Base-by-base conservation (phyloP, 441 rosid species). In the Isatis lusitanica region DNA sequence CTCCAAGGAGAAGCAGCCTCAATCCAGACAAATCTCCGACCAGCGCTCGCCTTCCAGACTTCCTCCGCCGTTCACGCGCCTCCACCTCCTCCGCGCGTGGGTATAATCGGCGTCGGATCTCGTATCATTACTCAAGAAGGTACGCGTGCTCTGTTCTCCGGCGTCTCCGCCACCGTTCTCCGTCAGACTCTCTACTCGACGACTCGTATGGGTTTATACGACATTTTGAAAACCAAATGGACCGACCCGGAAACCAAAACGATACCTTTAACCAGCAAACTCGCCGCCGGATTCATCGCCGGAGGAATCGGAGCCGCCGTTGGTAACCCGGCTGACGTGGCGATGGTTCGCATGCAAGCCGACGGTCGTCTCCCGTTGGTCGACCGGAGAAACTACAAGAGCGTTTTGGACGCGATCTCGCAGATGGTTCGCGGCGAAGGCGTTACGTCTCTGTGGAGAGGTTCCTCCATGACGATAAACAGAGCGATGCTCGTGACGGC, bases 281-380 rank as follows among this genome's bases (percentile, higher is more conserved):
- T 88, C 61, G 43, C 82, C 0, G 94, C 94, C 38, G 97, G 97
- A 0, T 64, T 85, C 2, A 70, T 89, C 39, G 89, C 97, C 77
- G 97, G 97, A 31, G 97, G 84, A 1, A 52, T 93, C 11, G 95
- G 98, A 1, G 95, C 97, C 0, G 82, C 90, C 4, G 93, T 90
- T 0, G 97, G 97, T 0, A 93, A 89, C 39, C 98, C 95, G 0
- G 97, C 97, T 2, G 97, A 93, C 40, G 93, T 93, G 33, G 93
- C 97, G 0, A 90, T 93, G 98, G 95, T 93, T 11, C 73, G 97
- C 39, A 93, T 93, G 98, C 93, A 93, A 71, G 93, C 95, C 4
- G 97, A 93, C 58, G 97, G 93, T 0, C 81, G 95, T 18, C 85
- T 93, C 9, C 97, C 97, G 0, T 11, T 36, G n/a, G 68, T 70